Evolutionary conservation across 371 early-diverging fungal species (phyloP).

Genomic region (Thermomucor indicae-seudaticae): DNA sequence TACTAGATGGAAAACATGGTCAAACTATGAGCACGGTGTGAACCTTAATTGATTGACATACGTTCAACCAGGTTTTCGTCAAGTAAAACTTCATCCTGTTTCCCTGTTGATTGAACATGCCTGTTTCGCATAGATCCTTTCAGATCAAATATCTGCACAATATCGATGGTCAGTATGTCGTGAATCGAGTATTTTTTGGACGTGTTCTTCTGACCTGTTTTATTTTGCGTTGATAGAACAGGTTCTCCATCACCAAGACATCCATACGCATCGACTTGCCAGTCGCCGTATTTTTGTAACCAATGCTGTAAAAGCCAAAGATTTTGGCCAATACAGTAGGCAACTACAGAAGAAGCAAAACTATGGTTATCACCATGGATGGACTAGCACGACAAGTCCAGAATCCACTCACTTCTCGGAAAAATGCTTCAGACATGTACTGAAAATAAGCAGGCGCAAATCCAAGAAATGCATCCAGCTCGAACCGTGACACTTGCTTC

Average conservation of each 20-base stretch:
- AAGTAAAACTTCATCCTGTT: constrained; percentile 83
- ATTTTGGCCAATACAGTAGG: constrained; percentile 93
- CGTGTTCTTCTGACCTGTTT: constrained; percentile 43
- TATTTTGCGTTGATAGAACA: constrained; percentile 85
- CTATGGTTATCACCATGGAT: not conserved
- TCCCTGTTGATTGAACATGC: constrained; percentile 86
- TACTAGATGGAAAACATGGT: constrained; percentile 24
- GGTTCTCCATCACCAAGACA: constrained; percentile 94
- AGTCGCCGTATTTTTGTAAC: constrained; percentile 78
- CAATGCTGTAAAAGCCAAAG: constrained; percentile 91
- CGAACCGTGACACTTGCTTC: constrained; percentile 87
- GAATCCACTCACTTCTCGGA: constrained; percentile 58
- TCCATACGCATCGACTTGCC: constrained; percentile 86
- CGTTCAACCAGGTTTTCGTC: constrained; percentile 93
- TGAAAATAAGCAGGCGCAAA: constrained; percentile 96
- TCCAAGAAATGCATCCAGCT: constrained; percentile 85
- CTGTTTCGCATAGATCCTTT: constrained; percentile 97
- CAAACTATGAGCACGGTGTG: not conserved
- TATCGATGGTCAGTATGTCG: not conserved
- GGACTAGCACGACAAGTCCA: not conserved
- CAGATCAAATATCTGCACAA: constrained; percentile 79
- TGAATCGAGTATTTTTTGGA: no score
- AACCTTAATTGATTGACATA: constrained; percentile 14
- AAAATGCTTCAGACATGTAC: constrained; percentile 85
- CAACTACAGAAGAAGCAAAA: constrained; percentile 31